Conservation (phyloP, 306 rosid species). For the Corylus heterophylla region DNA sequence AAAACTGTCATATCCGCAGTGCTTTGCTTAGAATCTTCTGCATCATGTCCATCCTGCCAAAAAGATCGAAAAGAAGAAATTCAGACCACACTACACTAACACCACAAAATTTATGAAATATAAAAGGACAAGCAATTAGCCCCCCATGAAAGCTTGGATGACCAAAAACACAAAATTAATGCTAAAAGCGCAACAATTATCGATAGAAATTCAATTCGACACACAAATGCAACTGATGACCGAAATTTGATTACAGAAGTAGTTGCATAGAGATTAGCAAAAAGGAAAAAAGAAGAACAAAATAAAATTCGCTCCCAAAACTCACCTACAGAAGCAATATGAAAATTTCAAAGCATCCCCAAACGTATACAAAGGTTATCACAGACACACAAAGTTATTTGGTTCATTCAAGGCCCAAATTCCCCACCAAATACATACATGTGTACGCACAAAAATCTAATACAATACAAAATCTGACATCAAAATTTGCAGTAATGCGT, state of each 20-base stretch:
- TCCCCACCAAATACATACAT: background rate
- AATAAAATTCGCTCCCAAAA: background rate
- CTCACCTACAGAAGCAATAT: background rate
- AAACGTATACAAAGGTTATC: background rate
- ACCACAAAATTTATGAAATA: background rate
- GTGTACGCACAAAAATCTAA: background rate
- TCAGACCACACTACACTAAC: constrained; percentile 1
- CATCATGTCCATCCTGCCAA: constrained; percentile 75
- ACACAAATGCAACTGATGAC: background rate
- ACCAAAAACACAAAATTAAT: background rate
- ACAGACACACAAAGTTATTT: background rate
- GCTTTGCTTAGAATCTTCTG: constrained; percentile 81
- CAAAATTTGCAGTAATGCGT: background rate
- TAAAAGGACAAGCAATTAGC: background rate
- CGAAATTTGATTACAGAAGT: background rate
- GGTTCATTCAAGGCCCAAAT: background rate
- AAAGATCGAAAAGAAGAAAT: background rate
- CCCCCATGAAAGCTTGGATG: background rate
- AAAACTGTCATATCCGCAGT: constrained; percentile 96
- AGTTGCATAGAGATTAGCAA: background rate
- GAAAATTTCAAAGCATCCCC: background rate
- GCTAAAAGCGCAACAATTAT: background rate
- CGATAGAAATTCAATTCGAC: background rate
- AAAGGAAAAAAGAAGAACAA: background rate
- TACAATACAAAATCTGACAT: no score